These are phyloP conservation scores for Diaporthe nobilis DNA, from an alignment of 2,329 filamentous ascomycete genomes.

Conservation along the genomic window DNA sequence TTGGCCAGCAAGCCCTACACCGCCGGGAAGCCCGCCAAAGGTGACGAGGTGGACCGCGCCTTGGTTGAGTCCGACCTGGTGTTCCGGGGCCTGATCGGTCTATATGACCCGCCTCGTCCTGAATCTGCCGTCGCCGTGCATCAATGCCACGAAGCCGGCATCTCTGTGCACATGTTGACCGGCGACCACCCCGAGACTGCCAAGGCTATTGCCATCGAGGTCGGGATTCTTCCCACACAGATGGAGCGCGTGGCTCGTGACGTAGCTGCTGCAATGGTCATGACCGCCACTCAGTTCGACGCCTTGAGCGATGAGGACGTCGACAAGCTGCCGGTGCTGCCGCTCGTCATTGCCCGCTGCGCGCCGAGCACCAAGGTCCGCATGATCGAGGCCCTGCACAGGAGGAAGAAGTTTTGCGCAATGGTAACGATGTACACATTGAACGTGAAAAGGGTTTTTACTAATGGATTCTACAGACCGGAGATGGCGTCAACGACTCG, in stretches of 20 bases:
- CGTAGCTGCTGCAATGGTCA: slow-evolving; percentile 65
- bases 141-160: slow-evolving; percentile 68
- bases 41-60: slow-evolving; percentile 56
- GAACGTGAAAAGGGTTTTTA: background rate
- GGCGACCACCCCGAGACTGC: slow-evolving; percentile 74
- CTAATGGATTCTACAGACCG: slow-evolving; percentile 60
- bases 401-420: slow-evolving; percentile 72
- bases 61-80: slow-evolving; percentile 71
- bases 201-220: slow-evolving; percentile 68
- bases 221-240: slow-evolving; percentile 16
- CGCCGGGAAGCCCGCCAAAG: background rate
- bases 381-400: slow-evolving; percentile 81
- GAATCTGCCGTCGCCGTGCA: slow-evolving; percentile 72
- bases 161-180: slow-evolving; percentile 74
- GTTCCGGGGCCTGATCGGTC: slow-evolving; percentile 77
- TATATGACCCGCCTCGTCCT: slow-evolving; percentile 78
- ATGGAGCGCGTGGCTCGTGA: slow-evolving; percentile 52
- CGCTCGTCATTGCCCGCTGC: slow-evolving; percentile 78
- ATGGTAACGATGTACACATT: slow-evolving; percentile 53
- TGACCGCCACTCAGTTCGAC: slow-evolving; percentile 73
- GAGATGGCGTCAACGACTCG: slow-evolving; percentile 79
- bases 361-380: slow-evolving; percentile 79
- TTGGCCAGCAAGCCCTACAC: slow-evolving; percentile 62
- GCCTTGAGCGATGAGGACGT: slow-evolving; percentile 73
- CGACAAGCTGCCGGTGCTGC: slow-evolving; percentile 72